phyloP scores from a whole-genome alignment of 768 basidiomycete species.

The Atractiella rhizophila region DNA sequence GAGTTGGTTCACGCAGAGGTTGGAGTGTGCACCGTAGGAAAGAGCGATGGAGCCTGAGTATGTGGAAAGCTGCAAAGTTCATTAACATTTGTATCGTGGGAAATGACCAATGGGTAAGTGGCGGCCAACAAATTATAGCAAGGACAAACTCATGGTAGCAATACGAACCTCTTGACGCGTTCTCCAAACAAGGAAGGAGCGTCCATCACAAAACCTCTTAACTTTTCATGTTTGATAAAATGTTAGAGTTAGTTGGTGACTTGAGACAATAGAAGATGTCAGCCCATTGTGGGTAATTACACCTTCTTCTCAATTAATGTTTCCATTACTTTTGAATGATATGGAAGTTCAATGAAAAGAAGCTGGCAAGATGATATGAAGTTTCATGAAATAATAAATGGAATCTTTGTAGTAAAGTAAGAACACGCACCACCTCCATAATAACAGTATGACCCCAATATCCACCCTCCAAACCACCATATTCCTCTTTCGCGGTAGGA shows the following conservation, averaged over 20 bases:
- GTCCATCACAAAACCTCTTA: too few relatives aligned
- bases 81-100: background rate
- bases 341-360: too few relatives aligned
- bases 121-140: too few relatives aligned
- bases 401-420: background rate
- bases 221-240: too few relatives aligned
- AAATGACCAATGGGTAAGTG: background rate
- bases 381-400: too few relatives aligned
- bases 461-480: constrained; percentile 57
- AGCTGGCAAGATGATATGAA: too few relatives aligned
- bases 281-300: background rate
- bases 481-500: constrained; percentile 46
- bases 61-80: constrained; percentile 34
- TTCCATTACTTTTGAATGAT: too few relatives aligned
- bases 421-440: constrained; percentile 40
- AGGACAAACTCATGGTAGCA: too few relatives aligned
- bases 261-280: too few relatives aligned
- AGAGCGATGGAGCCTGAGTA: constrained; percentile 80
- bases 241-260: too few relatives aligned
- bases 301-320: background rate
- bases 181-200: too few relatives aligned
- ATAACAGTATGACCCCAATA: constrained; percentile 72
- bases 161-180: too few relatives aligned
- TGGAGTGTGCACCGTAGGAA: constrained; percentile 77
- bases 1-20: constrained; percentile 63